Conservation (phyloP, 116 monocot species). For the Papilionanthe hybrid region DNA sequence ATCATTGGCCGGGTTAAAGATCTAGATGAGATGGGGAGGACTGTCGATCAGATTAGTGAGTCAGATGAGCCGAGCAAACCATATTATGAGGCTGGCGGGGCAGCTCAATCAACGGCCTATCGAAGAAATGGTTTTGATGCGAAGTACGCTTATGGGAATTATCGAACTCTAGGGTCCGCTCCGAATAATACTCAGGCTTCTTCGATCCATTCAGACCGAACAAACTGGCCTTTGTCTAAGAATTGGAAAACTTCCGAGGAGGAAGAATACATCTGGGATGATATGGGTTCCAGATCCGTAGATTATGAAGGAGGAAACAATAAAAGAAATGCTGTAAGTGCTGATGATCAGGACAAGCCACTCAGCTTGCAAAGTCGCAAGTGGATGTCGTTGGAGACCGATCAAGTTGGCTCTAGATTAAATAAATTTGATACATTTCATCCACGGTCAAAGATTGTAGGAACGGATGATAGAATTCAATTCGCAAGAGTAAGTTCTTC, state of each 20-base stretch:
- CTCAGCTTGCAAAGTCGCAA: conserved; percentile 34
- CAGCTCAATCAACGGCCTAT: conserved; percentile 18
- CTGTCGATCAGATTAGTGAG: conserved; percentile 16
- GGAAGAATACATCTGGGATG: conserved; percentile 96
- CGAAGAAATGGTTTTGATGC: conserved; percentile 47
- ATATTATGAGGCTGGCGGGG: conserved; percentile 29
- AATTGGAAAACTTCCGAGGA: conserved; percentile 97
- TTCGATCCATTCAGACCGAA: conserved; percentile 31
- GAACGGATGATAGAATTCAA: conserved; percentile 37
- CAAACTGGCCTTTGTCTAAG: conserved; percentile 21
- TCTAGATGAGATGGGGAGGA: conserved; percentile 27
- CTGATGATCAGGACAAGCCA: conserved; percentile 33
- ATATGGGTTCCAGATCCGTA: conserved; percentile 40
- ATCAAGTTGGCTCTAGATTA: conserved; percentile 19
- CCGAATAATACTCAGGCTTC: conserved; percentile 25
- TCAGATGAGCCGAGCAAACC: conserved; percentile 35
- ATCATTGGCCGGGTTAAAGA: conserved; percentile 17
- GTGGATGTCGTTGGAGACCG: conserved; percentile 25
- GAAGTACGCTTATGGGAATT: conserved; percentile 29
- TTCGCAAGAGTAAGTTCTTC: conserved; percentile 31
- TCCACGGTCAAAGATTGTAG: conserved; percentile 18
- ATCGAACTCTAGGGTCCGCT: conserved; percentile 23
- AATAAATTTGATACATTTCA: conserved; percentile 34
- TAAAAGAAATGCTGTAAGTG: conserved; percentile 25
- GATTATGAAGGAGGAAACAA: conserved; percentile 33